phyloP scores from a whole-genome alignment of 495 filamentous ascomycete species.

The Penicillium robsamsonii region DNA sequence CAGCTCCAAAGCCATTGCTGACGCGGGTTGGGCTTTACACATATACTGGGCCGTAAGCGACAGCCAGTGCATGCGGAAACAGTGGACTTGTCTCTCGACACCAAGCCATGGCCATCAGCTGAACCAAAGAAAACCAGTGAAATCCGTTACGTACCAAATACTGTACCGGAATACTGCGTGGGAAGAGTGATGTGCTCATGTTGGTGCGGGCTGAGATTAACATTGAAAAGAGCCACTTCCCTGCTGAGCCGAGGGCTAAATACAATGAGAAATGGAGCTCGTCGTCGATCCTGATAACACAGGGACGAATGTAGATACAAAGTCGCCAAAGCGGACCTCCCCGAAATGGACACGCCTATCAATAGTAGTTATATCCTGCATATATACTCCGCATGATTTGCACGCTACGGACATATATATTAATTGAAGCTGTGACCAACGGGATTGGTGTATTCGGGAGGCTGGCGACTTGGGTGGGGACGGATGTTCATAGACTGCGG shows the following conservation, averaged over 20 bases:
- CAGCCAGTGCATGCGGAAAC: neutral
- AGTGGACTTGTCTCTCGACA: neutral
- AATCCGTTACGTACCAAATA: conserved; percentile 8
- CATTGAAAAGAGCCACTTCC: conserved; percentile 18
- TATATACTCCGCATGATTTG: neutral
- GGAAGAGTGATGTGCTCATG: neutral
- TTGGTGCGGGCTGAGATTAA: neutral
- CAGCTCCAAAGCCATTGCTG: neutral
- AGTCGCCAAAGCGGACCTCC: neutral
- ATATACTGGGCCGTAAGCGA: neutral
- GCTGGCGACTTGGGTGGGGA: conserved; percentile 1
- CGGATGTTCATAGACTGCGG: neutral
- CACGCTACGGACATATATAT: neutral
- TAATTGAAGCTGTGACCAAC: neutral
- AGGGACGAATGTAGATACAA: neutral
- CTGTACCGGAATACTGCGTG: neutral
- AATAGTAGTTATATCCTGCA: neutral
- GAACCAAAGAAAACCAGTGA: neutral
- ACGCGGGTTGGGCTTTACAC: neutral
- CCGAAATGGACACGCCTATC: conserved; percentile 1
- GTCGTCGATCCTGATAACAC: conserved; percentile 21
- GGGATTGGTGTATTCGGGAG: neutral
- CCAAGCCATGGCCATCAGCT: neutral
- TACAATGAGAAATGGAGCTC: conserved; percentile 18
- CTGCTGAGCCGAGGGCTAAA: conserved; percentile 11